These are phyloP conservation scores for Aspergillus sp. DNA, from an alignment of 2,329 filamentous ascomycete species.

Conservation along the genomic window DNA sequence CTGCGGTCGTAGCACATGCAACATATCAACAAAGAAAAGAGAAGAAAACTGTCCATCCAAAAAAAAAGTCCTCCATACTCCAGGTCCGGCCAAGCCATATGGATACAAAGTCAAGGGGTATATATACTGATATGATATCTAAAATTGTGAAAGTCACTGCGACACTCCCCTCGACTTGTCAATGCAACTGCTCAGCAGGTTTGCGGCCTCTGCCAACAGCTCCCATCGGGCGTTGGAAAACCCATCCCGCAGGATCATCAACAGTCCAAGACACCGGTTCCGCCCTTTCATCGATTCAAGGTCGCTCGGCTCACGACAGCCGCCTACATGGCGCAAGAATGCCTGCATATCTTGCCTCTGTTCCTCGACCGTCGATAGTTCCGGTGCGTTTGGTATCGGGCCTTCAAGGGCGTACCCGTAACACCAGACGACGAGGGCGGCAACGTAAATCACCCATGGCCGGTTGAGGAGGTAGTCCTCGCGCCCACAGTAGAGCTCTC, in stretches of 20 bases:
- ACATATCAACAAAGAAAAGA: background rate
- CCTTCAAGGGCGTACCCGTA: constrained; percentile 93
- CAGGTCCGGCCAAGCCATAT: constrained; percentile 5
- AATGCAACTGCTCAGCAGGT: constrained; percentile 78
- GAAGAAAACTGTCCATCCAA: background rate
- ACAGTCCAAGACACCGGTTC: constrained; percentile 77
- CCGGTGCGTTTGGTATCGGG: constrained; percentile 54
- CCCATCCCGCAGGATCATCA: constrained; percentile 77
- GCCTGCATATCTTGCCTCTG: constrained; percentile 75
- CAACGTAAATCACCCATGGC: constrained; percentile 94
- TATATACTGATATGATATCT: background rate
- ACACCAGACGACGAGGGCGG: constrained; percentile 87
- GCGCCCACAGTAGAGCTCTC: constrained; percentile 69
- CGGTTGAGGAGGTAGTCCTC: constrained; percentile 89
- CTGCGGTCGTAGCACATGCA: background rate
- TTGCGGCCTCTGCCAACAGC: constrained; percentile 81
- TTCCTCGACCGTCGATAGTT: constrained; percentile 61
- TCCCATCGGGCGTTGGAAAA: constrained; percentile 89
- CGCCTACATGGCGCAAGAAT: constrained; percentile 72
- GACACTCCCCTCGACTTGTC: constrained; percentile 50
- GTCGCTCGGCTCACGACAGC: constrained; percentile 72
- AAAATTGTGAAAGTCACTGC: background rate
- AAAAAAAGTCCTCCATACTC: background rate
- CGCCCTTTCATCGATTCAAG: constrained; percentile 71
- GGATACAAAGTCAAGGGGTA: constrained; percentile 4